A percentile compares a stretch with the other conserved stretches of the same genome.
phyloP scores from a whole-genome alignment of 2,329 filamentous ascomycete genomes.

The Clonostachys byssicola region DNA sequence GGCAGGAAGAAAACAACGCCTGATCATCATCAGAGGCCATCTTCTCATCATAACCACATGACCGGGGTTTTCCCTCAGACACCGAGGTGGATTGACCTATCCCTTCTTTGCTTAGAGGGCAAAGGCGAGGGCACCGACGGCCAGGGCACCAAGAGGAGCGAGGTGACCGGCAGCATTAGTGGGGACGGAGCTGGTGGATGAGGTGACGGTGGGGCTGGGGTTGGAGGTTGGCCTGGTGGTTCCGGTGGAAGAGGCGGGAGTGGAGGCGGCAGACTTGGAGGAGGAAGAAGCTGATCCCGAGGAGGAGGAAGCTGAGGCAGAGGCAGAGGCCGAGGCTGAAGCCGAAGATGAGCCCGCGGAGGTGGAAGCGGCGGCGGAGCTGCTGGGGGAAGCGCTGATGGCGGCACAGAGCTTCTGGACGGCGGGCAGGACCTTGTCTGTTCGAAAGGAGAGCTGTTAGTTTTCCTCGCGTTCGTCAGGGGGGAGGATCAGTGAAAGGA shows the following conservation, averaged over 20 bases:
- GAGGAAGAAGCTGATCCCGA: too few species aligned
- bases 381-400: constrained; percentile 2
- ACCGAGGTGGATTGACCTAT: too few species aligned
- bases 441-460: not conserved
- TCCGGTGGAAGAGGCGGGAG: constrained; percentile 5
- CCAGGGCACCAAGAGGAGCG: constrained; percentile 21
- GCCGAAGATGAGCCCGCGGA: constrained; percentile 1
- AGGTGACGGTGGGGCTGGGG: constrained; percentile 9
- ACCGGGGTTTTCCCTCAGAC: not conserved
- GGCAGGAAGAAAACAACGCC: not conserved
- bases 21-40: not conserved
- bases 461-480: too few species aligned
- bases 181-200: constrained; percentile 8
- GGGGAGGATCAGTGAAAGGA: not conserved
- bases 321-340: constrained; percentile 2
- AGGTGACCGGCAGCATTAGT: constrained; percentile 19
- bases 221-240: constrained; percentile 1
- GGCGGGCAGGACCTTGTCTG: constrained; percentile 33
- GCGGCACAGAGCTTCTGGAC: constrained; percentile 24
- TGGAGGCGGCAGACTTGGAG: constrained; percentile 1
- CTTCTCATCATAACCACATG: not conserved
- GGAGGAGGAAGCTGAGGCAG: not conserved
- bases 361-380: constrained; percentile 6
- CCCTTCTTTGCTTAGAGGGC: constrained; percentile 22
- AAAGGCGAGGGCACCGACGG: constrained; percentile 23